Base-by-base conservation (phyloP, 2,329 filamentous ascomycete genomes). In the Nothomitra cinnamomea region DNA sequence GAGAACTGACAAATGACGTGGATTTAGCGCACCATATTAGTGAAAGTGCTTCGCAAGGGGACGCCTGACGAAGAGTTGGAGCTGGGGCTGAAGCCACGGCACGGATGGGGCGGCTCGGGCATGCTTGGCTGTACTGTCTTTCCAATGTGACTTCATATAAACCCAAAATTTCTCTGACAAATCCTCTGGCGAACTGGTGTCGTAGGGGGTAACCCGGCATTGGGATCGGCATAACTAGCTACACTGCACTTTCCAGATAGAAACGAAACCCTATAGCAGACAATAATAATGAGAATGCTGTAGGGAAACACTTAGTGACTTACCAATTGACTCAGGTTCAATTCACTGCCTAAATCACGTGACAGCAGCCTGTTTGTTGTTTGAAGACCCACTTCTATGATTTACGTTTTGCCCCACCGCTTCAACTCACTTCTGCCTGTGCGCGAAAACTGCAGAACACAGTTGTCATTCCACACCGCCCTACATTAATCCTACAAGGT, bases 101-200 rank as follows among this genome's bases (percentile, higher is more conserved):
- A 79, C 45, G 75, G 89, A 63, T 98, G 92, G 90, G 90, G 90
- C 59, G 92, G 92, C 28, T 76, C 87, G 66, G 92, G 90, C 12
- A 71, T 94, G 65, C 70, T 98, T 61, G 90, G 90, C 53, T 98
- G 90, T 66, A 89, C 95, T 70, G 78, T 96, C 58, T 69, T 95
- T 59, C 87, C 87, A 24, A 60, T 49, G 7, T 49, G 32, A 10
- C 15, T 6, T 3, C 21, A 21, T 41, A 19, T 94, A n/a, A 25
- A 45, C 40, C 40, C 41, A 57, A 50, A 24, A 53, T 36, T 36
- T n/a, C n/a, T n/a, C n/a, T n/a, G n/a, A n/a, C n/a, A n/a, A n/a
- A n/a, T n/a, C n/a, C n/a, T n/a, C n/a, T 22, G 17, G 43, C 25
- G 45, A 49, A 49, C 17, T 17, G 45, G 45, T 49, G 24, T 17